Percentiles rank a stretch among this genome's conserved stretches.
Evolutionary conservation across 1,139 yeast genomes (phyloP).

Genomic region (Pichia kudriavzevii): DNA sequence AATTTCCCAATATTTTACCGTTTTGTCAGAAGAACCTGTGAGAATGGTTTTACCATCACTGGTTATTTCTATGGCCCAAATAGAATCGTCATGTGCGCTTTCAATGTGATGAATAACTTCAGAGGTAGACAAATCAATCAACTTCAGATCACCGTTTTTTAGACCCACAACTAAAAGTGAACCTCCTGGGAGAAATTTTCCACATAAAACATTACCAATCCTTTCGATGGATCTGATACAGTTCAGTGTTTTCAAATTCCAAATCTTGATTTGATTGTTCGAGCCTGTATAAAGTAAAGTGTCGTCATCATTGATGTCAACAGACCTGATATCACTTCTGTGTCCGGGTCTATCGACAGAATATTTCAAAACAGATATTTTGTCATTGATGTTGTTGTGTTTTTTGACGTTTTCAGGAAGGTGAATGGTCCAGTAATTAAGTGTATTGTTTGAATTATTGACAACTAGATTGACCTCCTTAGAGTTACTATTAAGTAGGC

Average conservation of each 20-base stretch:
- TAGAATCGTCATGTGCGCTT: constrained; percentile 74
- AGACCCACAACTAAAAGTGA: constrained; percentile 83
- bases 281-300: constrained; percentile 83
- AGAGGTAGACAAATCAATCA: constrained; percentile 82
- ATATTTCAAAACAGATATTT: constrained; percentile 45
- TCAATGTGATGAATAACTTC: constrained; percentile 61
- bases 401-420: constrained; percentile 42
- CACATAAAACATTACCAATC: constrained; percentile 79
- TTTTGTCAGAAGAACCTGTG: constrained; percentile 92
- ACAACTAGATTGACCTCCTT: constrained; percentile 52
- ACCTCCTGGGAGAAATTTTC: constrained; percentile 87
- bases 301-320: constrained; percentile 76
- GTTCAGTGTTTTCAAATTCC: constrained; percentile 70
- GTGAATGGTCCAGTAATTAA: constrained; percentile 58
- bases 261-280: constrained; percentile 78
- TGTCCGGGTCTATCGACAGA: constrained; percentile 77
- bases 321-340: constrained; percentile 78
- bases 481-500: constrained; percentile 43
- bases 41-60: constrained; percentile 79
- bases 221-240: constrained; percentile 77
- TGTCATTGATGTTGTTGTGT: constrained; percentile 32
- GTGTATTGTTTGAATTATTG: constrained; percentile 63
- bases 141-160: constrained; percentile 75
- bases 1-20: constrained; percentile 85
- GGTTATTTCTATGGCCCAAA: constrained; percentile 87